Evolutionary conservation across 116 monocot genomes (phyloP), one percentile per base, ranked within the genome.

Genomic region (Cymodocea nodosa): DNA sequence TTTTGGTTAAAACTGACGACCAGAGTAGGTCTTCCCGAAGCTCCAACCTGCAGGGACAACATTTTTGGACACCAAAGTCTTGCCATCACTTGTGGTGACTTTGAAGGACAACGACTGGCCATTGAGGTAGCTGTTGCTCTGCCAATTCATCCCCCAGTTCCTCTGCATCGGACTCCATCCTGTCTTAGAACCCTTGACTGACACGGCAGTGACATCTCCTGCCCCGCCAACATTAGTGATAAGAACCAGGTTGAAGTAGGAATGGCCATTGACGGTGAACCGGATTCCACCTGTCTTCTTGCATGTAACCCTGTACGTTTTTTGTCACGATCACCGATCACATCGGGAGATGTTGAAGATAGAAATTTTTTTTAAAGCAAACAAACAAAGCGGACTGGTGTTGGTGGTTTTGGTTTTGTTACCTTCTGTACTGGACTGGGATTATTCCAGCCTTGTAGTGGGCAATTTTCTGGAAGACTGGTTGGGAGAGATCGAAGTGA

Each of bases 71-170:
- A 77, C 75, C 16, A 84, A 35, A 6, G 72, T 36, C 12, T 60
- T 77, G 55, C 83, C 79, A 12, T 90, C 90, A 77, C 83, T 81
- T 39, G 86, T 80, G 49, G 79, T 86, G 69, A 86, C 75, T n/a
- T 63, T 52, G 85, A 90, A 86, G 30, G 86, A 86, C 60, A 90
- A 77, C 16, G 86, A 59, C 56, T 90, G 86, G 19, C 90, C 81
- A 36, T 75, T 58, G 56, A 86, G 75, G 44, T 61, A 34, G 75
- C 71, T 63, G 75, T 71, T 78, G 71, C 77, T 83, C 79, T 90
- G 86, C 90, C 90, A 90, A 75, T 86, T 86, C 68, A 76, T 78
- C 49, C 83, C 90, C 90, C 90, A 86, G 73, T 85, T 90, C 20
- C 83, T 63, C 75, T 79, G 79, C 90, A 90, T 83, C 10, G 86